Evolutionary conservation across 371 early-diverging fungal species (phyloP).

Genomic region (Mucor velutinosus): DNA sequence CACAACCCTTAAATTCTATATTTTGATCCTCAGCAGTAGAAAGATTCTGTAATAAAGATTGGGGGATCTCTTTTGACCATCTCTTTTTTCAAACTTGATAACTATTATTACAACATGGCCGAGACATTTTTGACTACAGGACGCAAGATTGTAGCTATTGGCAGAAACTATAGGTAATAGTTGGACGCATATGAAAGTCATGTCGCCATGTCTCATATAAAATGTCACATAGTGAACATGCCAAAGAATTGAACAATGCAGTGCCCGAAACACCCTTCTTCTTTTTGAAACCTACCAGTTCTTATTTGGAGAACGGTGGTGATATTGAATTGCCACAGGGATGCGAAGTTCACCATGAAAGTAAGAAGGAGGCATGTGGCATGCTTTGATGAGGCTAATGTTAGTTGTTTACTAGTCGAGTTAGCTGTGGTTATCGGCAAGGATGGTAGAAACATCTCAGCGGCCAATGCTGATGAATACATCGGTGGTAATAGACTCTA

Average conservation of each 20-base stretch:
- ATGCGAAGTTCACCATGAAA: slow-evolving; percentile 87
- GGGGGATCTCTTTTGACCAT: not conserved
- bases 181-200: not conserved
- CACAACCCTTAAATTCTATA: not conserved
- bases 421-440: slow-evolving; percentile 92
- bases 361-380: slow-evolving; percentile 24
- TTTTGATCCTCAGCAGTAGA: not conserved
- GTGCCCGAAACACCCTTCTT: slow-evolving; percentile 88
- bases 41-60: not conserved
- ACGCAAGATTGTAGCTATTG: slow-evolving; percentile 90
- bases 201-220: not conserved
- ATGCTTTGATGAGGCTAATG: not conserved
- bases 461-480: slow-evolving; percentile 62
- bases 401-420: slow-evolving; percentile 63
- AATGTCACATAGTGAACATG: slow-evolving; percentile 68
- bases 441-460: slow-evolving; percentile 73
- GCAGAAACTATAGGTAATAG: slow-evolving; percentile 73
- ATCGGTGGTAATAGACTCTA: slow-evolving; percentile 53
- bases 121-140: slow-evolving; percentile 66
- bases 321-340: slow-evolving; percentile 81
- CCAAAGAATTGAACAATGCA: slow-evolving; percentile 89
- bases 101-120: slow-evolving; percentile 7
- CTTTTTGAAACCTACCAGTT: slow-evolving; percentile 93
- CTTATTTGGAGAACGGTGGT: slow-evolving; percentile 71
- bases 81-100: not conserved